Base-by-base conservation (phyloP, 441 rosid genomes). In the Kokia cookei region DNA sequence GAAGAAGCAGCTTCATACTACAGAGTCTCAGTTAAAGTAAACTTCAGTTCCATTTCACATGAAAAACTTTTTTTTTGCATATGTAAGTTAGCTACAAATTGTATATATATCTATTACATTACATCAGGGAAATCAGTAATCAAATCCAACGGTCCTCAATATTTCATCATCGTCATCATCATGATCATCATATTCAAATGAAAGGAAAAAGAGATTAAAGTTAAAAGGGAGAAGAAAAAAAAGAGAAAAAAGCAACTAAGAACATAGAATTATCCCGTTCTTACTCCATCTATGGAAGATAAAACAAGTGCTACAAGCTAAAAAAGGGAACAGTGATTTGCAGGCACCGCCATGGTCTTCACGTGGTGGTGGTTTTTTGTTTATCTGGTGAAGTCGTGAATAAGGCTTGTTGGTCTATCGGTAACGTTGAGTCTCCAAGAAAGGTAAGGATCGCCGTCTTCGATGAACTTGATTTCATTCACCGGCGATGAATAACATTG, bases 381-480 rank as follows among this genome's bases (percentile, higher is more conserved):
- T 50, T 27, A 93, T 85, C 93, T 83, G 6, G 96, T 90, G 76
- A 91, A 95, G 90, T 91, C 95, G 75, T 91, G 94, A 67, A 92
- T 91, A 75, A 94, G 92, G 75, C 89, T 84, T 29, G 90, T 69
- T 22, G 95, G 90, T 81, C 93, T 86, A 83, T 94, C 98, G 6
- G 96, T 79, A 60, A 86, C 85, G 77, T 95, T 89, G 80, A 86
- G 90, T 82, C 94, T 89, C 99, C 99, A 96, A n/a, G 99, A 91
- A 32, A 90, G 86, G 86, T 82, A 91, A 19, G 97, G 89, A 65
- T 85, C 93, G 15, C 65, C 81, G 69, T 93, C 93, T 47, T 93
- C 92, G 9, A 86, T 86, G 89, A 84, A 92, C 79, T 92, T 82
- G 79, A 87, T 90, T 75, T 92, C 99, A 32, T 77, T 81, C 2